Percentiles rank a stretch among this genome's conserved stretches.
phyloP scores from a whole-genome alignment of 139 green algal species.

The Chlorella sp. region DNA sequence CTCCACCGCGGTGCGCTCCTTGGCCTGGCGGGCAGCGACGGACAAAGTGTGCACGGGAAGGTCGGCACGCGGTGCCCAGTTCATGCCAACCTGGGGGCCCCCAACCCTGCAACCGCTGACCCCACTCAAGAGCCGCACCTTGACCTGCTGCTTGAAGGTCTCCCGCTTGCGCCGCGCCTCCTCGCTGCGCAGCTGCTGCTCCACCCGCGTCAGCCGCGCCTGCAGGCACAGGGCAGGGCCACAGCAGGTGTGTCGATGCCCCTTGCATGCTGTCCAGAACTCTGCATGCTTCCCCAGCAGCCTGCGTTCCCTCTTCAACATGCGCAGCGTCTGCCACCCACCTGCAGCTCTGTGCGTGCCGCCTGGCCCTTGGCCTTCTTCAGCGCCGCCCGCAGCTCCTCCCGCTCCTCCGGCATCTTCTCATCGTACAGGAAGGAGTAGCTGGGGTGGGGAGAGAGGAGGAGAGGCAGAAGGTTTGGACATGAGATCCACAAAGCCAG shows the following conservation, averaged over 20 bases:
- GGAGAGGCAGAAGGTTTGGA: too few relatives aligned
- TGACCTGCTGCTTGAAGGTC: constrained; percentile 54
- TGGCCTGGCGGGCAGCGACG: constrained; percentile 31
- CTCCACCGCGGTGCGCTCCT: constrained; percentile 67
- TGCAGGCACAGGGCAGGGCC: constrained; percentile 52
- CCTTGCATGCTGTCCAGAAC: too few relatives aligned
- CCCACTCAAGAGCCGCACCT: constrained; percentile 48
- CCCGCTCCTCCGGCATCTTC: constrained; percentile 75
- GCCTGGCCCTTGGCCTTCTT: constrained; percentile 60
- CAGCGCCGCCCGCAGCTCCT: constrained; percentile 62
- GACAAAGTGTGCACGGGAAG: too few relatives aligned
- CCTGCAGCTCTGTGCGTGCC: constrained; percentile 51
- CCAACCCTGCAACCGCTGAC: too few relatives aligned
- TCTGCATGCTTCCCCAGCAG: too few relatives aligned
- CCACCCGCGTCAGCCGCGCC: constrained; percentile 55
- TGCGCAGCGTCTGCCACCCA: not conserved
- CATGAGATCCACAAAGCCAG: too few relatives aligned
- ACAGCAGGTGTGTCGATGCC: too few relatives aligned
- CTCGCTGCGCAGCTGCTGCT: constrained; percentile 68
- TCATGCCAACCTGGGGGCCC: too few relatives aligned
- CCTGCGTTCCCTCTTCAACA: not conserved
- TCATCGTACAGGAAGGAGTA: constrained; percentile 93
- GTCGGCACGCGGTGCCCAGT: too few relatives aligned
- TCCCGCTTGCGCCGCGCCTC: constrained; percentile 40
- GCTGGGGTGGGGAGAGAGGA: not conserved